Conservation (phyloP, 2,329 filamentous ascomycete genomes). For the Sporothrix curviconia region DNA sequence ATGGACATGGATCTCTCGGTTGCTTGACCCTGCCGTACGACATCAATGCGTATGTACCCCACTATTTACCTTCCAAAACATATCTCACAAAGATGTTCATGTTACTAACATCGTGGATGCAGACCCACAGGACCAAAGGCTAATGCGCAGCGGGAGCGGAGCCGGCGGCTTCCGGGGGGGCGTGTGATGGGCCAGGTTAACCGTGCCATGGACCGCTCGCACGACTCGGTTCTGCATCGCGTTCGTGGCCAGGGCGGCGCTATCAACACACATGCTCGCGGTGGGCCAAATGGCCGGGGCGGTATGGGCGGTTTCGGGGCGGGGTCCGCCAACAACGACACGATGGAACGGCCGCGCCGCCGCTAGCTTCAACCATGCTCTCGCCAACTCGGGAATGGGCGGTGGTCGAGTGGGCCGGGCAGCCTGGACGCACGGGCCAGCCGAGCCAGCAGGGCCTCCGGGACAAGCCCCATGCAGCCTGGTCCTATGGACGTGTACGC, state of each 20-base stretch:
- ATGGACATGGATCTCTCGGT: conserved; percentile 62
- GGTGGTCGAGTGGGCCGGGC: conserved; percentile 40
- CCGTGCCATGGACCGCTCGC: conserved; percentile 71
- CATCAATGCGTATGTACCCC: conserved; percentile 51
- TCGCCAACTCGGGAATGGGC: conserved; percentile 38
- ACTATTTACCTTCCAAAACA: too few species aligned
- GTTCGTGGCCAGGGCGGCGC: conserved; percentile 67
- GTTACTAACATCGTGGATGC: not conserved
- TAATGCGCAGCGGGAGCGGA: conserved; percentile 76
- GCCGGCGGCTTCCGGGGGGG: conserved; percentile 41
- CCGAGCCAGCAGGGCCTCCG: conserved; percentile 35
- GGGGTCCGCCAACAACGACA: conserved; percentile 28
- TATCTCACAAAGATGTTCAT: not conserved
- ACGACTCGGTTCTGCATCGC: conserved; percentile 72
- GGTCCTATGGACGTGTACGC: conserved; percentile 55
- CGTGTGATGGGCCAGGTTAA: conserved; percentile 80
- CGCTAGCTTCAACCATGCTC: conserved; percentile 44
- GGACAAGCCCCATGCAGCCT: conserved; percentile 25
- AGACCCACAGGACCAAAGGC: conserved; percentile 93
- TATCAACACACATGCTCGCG: conserved; percentile 71
- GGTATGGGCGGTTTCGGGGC: conserved; percentile 30
- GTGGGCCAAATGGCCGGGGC: conserved; percentile 61
- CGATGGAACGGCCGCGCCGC: conserved; percentile 44
- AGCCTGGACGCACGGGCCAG: conserved; percentile 36
- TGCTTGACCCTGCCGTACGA: conserved; percentile 35